A percentile compares a stretch with the other conserved stretches of the same genome.
These are phyloP conservation scores for Floccularia luteovirens DNA, from an alignment of 768 basidiomycete species.

Conservation along the genomic window DNA sequence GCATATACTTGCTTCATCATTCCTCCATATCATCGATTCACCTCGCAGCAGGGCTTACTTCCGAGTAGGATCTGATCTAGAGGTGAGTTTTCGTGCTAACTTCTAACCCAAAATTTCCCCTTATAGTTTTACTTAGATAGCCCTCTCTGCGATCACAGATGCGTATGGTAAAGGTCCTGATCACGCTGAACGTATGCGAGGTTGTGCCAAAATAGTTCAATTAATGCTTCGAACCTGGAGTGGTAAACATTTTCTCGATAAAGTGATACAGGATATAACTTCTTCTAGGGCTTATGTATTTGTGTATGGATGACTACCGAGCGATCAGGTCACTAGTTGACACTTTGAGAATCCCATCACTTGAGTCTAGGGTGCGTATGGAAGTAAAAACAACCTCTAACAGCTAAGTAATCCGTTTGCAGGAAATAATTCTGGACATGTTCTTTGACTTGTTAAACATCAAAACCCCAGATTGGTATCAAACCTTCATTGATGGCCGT, in stretches of 20 bases:
- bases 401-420: constrained; percentile 3
- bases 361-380: constrained; percentile 68
- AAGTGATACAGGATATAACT: background rate
- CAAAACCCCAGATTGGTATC: constrained; percentile 87
- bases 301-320: constrained; percentile 83
- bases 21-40: constrained; percentile 79
- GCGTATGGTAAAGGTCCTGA: constrained; percentile 80
- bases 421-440: constrained; percentile 94
- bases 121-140: constrained; percentile 43
- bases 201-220: constrained; percentile 70
- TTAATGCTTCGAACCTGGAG: constrained; percentile 90
- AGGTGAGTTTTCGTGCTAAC: constrained; percentile 41
- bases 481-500: constrained; percentile 85
- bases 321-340: constrained; percentile 82
- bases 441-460: constrained; percentile 92
- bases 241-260: constrained; percentile 35
- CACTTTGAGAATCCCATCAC: constrained; percentile 81
- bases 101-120: background rate
- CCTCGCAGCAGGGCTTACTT: constrained; percentile 77
- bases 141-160: constrained; percentile 85
- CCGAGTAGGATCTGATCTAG: constrained; percentile 78
- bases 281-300: constrained; percentile 76
- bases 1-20: constrained; percentile 69
- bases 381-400: constrained; percentile 2
- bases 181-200: constrained; percentile 73